Conservation (phyloP, 768 basidiomycete genomes). For the Ramaria rubella region DNA sequence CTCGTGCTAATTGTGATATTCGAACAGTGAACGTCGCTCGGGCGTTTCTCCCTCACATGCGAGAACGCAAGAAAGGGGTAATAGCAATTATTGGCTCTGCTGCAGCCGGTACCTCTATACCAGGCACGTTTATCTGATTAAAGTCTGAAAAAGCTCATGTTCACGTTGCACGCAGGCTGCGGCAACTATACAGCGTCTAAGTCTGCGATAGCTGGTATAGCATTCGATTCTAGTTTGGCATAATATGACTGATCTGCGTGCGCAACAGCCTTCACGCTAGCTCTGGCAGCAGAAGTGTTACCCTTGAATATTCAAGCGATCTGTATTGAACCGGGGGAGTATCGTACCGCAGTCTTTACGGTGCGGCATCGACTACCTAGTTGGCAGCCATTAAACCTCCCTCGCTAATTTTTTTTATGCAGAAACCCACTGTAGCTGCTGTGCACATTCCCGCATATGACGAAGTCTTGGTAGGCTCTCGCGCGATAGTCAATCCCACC, state of each 20-base stretch:
- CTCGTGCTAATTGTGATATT: background rate
- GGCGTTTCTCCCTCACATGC: constrained; percentile 17
- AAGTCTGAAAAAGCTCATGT: constrained; percentile 28
- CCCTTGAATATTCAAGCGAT: constrained; percentile 15
- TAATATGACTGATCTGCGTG: background rate
- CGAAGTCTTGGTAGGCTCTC: background rate
- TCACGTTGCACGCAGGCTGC: constrained; percentile 22
- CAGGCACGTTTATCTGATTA: background rate
- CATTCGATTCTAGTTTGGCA: background rate
- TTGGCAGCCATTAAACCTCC: background rate
- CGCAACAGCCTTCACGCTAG: constrained; percentile 23
- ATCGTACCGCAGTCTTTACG: constrained; percentile 16
- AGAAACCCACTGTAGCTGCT: background rate
- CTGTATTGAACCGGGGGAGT: constrained; percentile 17
- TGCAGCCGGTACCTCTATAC: background rate
- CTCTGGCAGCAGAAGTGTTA: constrained; percentile 17
- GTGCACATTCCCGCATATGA: background rate
- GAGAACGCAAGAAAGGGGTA: constrained; percentile 12
- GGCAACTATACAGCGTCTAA: constrained; percentile 15
- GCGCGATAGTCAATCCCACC: constrained; percentile 21
- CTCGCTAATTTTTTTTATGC: constrained; percentile 10
- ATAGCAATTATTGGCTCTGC: constrained; percentile 13
- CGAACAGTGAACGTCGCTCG: constrained; percentile 14
- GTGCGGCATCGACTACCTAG: background rate
- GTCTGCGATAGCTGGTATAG: background rate